These are phyloP conservation scores for Neurospora cerealis DNA, from an alignment of 495 filamentous ascomycete species.

Conservation along the genomic window DNA sequence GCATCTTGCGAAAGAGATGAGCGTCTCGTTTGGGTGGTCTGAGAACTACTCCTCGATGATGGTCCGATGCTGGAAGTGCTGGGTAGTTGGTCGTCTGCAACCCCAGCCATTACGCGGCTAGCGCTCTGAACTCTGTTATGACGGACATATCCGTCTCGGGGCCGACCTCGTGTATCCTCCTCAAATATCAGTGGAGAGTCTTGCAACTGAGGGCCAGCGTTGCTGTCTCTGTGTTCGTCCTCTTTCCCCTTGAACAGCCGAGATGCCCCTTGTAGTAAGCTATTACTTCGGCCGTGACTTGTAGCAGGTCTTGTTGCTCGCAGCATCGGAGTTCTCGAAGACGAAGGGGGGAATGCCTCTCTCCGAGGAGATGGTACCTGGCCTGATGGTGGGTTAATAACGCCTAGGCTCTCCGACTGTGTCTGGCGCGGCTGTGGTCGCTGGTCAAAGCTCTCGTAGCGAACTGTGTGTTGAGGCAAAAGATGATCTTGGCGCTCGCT, in stretches of 20 bases:
- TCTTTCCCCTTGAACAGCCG: slow-evolving; percentile 11
- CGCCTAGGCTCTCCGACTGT: slow-evolving; percentile 4
- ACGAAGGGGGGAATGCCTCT: slow-evolving; percentile 22
- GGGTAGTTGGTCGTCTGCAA: slow-evolving; percentile 17
- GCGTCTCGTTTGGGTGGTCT: slow-evolving; percentile 12
- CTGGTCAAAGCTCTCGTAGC: neutral
- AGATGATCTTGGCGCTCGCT: neutral
- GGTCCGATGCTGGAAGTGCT: slow-evolving; percentile 5
- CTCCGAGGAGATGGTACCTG: slow-evolving; percentile 3
- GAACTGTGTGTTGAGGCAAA: neutral
- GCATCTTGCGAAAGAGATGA: slow-evolving; percentile 20
- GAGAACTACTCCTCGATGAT: slow-evolving; percentile 13
- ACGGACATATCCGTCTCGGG: slow-evolving; percentile 13
- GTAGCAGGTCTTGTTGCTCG: slow-evolving; percentile 14
- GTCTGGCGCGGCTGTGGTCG: slow-evolving; percentile 4
- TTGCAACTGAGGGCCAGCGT: neutral
- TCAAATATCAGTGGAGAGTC: neutral
- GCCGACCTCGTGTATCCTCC: neutral
- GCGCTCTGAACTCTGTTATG: slow-evolving; percentile 17
- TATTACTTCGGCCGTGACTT: slow-evolving; percentile 12
- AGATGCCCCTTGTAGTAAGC: slow-evolving; percentile 14
- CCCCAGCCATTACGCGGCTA: slow-evolving; percentile 13
- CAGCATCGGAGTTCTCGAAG: slow-evolving; percentile 24
- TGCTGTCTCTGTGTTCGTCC: slow-evolving; percentile 2
- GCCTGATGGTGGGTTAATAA: neutral